Conservation (phyloP, 169 alveolate genomes). For the Cystoisospora suis region DNA sequence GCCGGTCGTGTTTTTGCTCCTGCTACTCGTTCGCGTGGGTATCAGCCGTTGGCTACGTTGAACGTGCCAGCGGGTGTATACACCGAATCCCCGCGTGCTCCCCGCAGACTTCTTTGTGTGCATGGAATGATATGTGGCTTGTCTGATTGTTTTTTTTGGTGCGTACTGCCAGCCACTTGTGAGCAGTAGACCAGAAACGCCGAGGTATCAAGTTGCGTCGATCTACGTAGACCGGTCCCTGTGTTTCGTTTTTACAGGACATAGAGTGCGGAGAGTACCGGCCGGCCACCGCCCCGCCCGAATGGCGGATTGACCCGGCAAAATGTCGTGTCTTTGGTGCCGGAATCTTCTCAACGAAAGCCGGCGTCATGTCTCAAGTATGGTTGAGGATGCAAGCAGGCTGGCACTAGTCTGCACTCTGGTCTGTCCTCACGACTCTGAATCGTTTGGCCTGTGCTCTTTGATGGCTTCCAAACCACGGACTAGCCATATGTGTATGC, state of each 20-base stretch:
- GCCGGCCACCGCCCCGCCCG: not conserved
- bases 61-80: too few species aligned
- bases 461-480: not conserved
- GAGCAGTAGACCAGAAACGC: too few species aligned
- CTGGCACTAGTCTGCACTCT: not conserved
- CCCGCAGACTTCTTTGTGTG: too few species aligned
- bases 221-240: too few species aligned
- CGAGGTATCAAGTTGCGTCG: too few species aligned
- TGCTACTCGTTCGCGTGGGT: too few species aligned
- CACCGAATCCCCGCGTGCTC: too few species aligned
- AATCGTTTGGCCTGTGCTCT: not conserved
- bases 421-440: not conserved
- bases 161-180: too few species aligned
- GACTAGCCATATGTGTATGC: not conserved
- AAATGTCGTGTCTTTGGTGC: conserved; percentile 40
- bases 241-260: not conserved
- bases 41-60: too few species aligned
- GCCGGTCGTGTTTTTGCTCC: too few species aligned
- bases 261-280: conserved; percentile 30
- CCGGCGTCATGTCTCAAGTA: not conserved
- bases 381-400: not conserved
- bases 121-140: too few species aligned
- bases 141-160: too few species aligned
- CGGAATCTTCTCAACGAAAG: not conserved
- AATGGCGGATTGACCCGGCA: not conserved